Base-by-base conservation (phyloP, 116 monocot genomes). In the Cymodocea nodosa region DNA sequence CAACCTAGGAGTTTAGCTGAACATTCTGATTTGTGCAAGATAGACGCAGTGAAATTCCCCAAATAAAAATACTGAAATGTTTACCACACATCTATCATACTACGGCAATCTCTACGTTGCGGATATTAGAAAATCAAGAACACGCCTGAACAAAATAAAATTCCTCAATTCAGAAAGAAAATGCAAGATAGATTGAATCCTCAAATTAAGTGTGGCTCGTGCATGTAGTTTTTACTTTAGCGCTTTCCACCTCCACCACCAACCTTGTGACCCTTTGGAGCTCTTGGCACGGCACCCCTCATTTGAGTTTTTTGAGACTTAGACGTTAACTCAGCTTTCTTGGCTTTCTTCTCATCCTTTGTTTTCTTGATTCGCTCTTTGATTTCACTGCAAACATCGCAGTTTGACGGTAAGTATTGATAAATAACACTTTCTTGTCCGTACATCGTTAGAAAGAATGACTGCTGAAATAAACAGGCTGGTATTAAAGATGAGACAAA, bases 321-420 rank as follows among this genome's bases (percentile, higher is more conserved):
- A 7, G 77, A 59, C 62, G 52, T 69, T 61, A 63, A 10, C 62
- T 79, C 82, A 14, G 76, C 74, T 61, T 79, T 85, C 76, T 85
- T 85, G 1, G 85, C 81, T 51, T 81, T 79, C 85, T 85, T 85
- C 65, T 81, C 85, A 62, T 85, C 85, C 68, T 85, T 81, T 0
- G 85, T 79, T 62, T 85, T 85, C 81, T 85, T 85, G 54, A 85
- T 81, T 35, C 81, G 53, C 64, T 85, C 85, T 70, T 81, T 85
- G 48, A 85, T 85, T 36, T 85, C 85, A 68, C 85, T 81, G 70
- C 23, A 66, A n/a, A 12, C 11, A 44, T 44, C 0, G 44, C 6
- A 44, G 6, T 44, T 44, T 3, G 44, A 44, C 5, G 44, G 44
- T 44, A 44, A 44, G 44, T 2, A 8, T 2, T 44, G 11, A 11